Percentiles rank a stretch among this genome's conserved stretches.
phyloP scores from a whole-genome alignment of 176 grass and related monocot species.

The Oryza brachyantha region DNA sequence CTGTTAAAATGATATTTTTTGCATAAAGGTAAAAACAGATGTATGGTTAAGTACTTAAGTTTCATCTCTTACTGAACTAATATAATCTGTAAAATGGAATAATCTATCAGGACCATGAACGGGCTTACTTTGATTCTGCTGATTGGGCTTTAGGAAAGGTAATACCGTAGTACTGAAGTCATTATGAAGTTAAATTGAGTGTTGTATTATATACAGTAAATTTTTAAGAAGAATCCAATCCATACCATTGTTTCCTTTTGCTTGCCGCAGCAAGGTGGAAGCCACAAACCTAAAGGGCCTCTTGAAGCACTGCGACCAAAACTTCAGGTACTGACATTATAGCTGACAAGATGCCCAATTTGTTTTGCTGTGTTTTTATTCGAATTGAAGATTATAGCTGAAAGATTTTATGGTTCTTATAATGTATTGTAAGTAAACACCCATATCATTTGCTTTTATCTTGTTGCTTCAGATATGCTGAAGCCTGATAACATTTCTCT shows the following conservation, averaged over 20 bases:
- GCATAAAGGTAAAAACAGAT: background rate
- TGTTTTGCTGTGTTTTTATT: background rate
- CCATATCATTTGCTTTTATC: background rate
- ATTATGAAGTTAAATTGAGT: background rate
- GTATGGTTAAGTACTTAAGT: background rate
- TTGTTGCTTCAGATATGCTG: background rate
- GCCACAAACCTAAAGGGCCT: slow-evolving; percentile 76
- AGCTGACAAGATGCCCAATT: background rate
- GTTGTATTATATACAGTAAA: background rate
- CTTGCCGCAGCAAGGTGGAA: slow-evolving; percentile 69
- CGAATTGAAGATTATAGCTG: background rate
- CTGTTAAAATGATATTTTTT: background rate
- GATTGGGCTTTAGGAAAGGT: slow-evolving; percentile 99
- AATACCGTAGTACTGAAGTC: slow-evolving; percentile 1
- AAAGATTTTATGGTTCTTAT: background rate
- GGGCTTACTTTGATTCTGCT: slow-evolving; percentile 96
- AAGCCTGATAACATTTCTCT: background rate
- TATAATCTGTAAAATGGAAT: slow-evolving; percentile 17
- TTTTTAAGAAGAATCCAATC: background rate
- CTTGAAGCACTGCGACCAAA: slow-evolving; percentile 94
- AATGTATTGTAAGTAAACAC: background rate
- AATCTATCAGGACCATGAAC: slow-evolving; percentile 76
- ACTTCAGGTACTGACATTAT: slow-evolving; percentile 52
- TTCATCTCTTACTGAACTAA: slow-evolving; percentile 3
- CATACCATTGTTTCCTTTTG: background rate